A percentile compares a stretch with the other conserved stretches of the same genome.
These are phyloP conservation scores for Jimgerdemannia flammicorona DNA, from an alignment of 192 early-diverging fungal genomes.

Conservation along the genomic window DNA sequence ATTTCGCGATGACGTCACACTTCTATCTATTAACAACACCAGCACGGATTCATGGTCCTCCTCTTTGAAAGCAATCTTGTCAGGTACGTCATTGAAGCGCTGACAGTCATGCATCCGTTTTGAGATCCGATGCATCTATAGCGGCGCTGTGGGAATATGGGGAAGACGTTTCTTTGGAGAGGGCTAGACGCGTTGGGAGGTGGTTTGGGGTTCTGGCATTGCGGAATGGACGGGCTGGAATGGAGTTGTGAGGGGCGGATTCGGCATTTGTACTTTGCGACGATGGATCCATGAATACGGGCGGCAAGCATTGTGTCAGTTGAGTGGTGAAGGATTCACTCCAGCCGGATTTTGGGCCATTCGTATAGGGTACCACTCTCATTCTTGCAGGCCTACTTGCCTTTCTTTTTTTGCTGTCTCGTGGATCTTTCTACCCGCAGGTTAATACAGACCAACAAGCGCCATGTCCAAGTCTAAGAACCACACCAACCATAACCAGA, in stretches of 20 bases:
- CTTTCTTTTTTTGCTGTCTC: not conserved
- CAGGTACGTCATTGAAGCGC: not conserved
- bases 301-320: no score
- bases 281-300: no score
- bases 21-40: not conserved
- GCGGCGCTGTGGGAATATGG: no score
- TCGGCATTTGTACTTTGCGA: no score
- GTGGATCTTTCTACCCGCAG: not conserved
- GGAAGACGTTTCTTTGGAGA: no score
- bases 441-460: conserved; percentile 14
- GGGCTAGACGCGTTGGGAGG: no score
- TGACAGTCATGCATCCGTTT: not conserved
- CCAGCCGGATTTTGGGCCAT: no score
- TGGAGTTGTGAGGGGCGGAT: no score
- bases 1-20: not conserved
- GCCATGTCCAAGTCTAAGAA: conserved; percentile 94
- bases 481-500: conserved; percentile 99
- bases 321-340: no score
- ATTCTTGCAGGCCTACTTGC: not conserved
- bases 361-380: no score
- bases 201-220: no score
- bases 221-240: no score
- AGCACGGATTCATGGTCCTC: not conserved
- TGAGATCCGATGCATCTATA: not conserved
- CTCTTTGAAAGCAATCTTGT: not conserved